Conservation (phyloP, 2,329 filamentous ascomycete species). For the Calonectria honghensis region DNA sequence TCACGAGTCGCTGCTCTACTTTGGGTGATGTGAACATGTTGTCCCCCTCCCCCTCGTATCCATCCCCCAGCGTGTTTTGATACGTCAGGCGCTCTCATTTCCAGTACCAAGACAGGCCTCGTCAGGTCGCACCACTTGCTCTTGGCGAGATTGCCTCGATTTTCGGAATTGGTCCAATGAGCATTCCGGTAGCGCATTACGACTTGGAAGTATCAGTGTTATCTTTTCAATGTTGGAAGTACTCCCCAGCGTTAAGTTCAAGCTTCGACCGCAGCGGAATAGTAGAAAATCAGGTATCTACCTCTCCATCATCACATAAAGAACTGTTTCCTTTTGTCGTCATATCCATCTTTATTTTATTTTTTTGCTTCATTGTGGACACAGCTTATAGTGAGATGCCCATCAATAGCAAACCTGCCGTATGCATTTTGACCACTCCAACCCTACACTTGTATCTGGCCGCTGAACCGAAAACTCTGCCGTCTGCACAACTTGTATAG, state of each 20-base stretch:
- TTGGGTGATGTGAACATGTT: background rate
- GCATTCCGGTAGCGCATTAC: background rate
- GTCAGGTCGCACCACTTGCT: background rate
- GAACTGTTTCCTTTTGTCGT: background rate
- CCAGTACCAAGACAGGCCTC: background rate
- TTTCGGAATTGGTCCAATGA: background rate
- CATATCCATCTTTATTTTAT: background rate
- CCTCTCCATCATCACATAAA: background rate
- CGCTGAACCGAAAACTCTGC: constrained; percentile 7
- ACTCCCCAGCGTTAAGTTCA: background rate
- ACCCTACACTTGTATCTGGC: background rate
- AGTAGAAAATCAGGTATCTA: background rate
- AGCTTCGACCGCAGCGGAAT: background rate
- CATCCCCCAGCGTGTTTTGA: background rate
- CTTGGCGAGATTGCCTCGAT: constrained; percentile 9
- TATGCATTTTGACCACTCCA: background rate
- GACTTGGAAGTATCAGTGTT: background rate
- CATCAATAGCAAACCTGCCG: background rate
- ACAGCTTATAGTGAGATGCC: no score
- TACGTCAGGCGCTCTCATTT: background rate
- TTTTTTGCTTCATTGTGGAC: background rate
- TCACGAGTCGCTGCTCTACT: background rate
- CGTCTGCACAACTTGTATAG: background rate
- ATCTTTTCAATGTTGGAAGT: background rate
- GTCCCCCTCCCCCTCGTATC: background rate